phyloP scores from a whole-genome alignment of 345 rosid species.

The Moricandia moricandioides region DNA sequence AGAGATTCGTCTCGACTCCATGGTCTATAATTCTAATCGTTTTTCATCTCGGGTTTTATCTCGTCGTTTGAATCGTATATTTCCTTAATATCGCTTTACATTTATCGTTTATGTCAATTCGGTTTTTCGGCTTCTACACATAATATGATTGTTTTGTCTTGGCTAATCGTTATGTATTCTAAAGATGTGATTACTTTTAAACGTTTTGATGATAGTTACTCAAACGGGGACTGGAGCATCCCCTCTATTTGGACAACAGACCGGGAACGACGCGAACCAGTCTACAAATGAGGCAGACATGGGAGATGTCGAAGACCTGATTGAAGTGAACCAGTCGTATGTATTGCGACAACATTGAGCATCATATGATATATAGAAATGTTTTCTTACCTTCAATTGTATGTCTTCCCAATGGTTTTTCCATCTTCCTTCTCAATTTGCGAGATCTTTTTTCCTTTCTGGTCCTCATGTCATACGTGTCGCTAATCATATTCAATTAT shows the following conservation, averaged over 20 bases:
- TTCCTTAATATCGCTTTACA: no score
- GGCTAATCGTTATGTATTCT: background rate
- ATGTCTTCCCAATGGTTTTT: background rate
- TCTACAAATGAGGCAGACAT: background rate
- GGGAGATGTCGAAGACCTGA: slow-evolving; percentile 7
- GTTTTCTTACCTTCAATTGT: background rate
- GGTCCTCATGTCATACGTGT: background rate
- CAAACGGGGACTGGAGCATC: slow-evolving; percentile 2
- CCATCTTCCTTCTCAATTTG: background rate
- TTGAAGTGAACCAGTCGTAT: slow-evolving; percentile 1
- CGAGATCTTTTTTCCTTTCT: background rate
- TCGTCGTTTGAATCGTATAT: no score
- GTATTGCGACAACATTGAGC: background rate
- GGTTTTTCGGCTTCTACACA: no score
- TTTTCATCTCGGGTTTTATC: no score
- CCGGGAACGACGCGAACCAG: background rate
- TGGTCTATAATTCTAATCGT: no score
- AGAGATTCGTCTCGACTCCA: no score
- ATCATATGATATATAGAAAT: background rate
- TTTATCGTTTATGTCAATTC: no score
- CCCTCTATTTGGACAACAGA: background rate
- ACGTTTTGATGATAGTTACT: slow-evolving; percentile 5
- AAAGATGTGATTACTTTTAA: background rate
- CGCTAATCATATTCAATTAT: background rate
- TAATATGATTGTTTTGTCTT: background rate